Conservation (phyloP, 371 early-diverging fungal species). For the Choanephora cucurbitarum region DNA sequence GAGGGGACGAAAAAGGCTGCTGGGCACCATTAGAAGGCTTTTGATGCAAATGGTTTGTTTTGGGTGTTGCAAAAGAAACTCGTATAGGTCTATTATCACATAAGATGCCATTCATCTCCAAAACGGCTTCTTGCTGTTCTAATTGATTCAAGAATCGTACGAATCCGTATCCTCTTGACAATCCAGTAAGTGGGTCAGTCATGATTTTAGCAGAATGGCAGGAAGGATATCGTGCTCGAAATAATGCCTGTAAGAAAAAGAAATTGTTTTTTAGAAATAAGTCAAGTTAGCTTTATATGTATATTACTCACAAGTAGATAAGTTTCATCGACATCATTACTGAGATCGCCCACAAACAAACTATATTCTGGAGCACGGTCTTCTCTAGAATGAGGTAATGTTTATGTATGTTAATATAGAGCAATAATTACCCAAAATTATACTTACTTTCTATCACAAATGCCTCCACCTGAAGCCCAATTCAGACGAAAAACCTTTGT, state of each 20-base stretch:
- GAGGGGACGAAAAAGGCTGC: constrained; percentile 13
- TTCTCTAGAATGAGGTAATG: constrained; percentile 35
- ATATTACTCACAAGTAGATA: constrained; percentile 66
- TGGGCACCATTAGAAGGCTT: no score
- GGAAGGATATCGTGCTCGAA: constrained; percentile 61
- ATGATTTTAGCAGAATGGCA: constrained; percentile 81
- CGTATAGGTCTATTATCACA: constrained; percentile 78
- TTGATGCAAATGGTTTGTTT: constrained; percentile 46
- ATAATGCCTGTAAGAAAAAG: constrained; percentile 33
- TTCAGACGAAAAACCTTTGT: constrained; percentile 84
- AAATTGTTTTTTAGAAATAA: no score
- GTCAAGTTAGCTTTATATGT: background rate
- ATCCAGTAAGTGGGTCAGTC: constrained; percentile 67
- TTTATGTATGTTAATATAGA: constrained; percentile 8
- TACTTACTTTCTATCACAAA: constrained; percentile 45
- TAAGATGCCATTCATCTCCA: constrained; percentile 73
- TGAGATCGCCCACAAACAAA: constrained; percentile 87
- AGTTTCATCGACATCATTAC: constrained; percentile 71
- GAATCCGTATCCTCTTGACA: constrained; percentile 81
- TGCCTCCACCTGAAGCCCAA: constrained; percentile 85
- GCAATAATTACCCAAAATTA: background rate
- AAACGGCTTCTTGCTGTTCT: constrained; percentile 74
- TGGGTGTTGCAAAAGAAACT: constrained; percentile 83
- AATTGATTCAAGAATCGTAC: constrained; percentile 72
- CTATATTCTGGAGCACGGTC: constrained; percentile 75